A percentile compares a stretch with the other conserved stretches of the same genome.
Conservation (phyloP, 345 rosid species). For the Camelina neglecta region DNA sequence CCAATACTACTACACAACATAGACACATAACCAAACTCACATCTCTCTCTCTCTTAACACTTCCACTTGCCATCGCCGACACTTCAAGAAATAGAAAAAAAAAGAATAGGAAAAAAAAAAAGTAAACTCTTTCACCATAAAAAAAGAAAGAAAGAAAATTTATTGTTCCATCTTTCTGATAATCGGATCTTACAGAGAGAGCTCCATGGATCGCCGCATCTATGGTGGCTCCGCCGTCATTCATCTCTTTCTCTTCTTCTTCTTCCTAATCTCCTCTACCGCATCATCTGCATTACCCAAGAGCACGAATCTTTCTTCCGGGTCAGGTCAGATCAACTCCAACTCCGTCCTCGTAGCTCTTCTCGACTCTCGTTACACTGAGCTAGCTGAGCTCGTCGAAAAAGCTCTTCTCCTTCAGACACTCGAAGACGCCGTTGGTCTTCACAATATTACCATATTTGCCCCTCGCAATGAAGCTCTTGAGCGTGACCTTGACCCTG, state of each 20-base stretch:
- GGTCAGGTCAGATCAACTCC: slow-evolving; percentile 67
- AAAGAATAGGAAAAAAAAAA: slow-evolving; percentile 1
- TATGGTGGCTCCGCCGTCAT: slow-evolving; percentile 38
- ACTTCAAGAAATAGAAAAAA: slow-evolving; percentile 17
- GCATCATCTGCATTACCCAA: slow-evolving; percentile 37
- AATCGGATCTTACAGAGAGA: slow-evolving; percentile 35
- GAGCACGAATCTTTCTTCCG: slow-evolving; percentile 37
- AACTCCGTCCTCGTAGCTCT: slow-evolving; percentile 80
- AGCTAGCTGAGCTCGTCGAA: slow-evolving; percentile 72
- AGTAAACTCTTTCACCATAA: slow-evolving; percentile 40
- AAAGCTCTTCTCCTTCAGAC: slow-evolving; percentile 73
- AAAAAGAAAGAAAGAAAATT: not conserved
- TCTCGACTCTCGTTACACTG: slow-evolving; percentile 83
- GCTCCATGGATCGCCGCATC: slow-evolving; percentile 46
- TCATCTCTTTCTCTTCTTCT: not conserved
- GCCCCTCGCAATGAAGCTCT: slow-evolving; percentile 80
- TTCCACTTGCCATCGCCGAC: slow-evolving; percentile 45
- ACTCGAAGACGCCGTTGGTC: slow-evolving; percentile 63
- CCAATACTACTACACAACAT: slow-evolving; percentile 30
- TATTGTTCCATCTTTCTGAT: slow-evolving; percentile 29
- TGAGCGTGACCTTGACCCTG: slow-evolving; percentile 74
- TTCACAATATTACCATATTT: slow-evolving; percentile 68
- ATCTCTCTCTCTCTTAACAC: slow-evolving; percentile 17
- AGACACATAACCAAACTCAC: slow-evolving; percentile 41
- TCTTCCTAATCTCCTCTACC: slow-evolving; percentile 5